phyloP scores from a whole-genome alignment of 2,329 filamentous ascomycete species.

The Diplodia corticola region DNA sequence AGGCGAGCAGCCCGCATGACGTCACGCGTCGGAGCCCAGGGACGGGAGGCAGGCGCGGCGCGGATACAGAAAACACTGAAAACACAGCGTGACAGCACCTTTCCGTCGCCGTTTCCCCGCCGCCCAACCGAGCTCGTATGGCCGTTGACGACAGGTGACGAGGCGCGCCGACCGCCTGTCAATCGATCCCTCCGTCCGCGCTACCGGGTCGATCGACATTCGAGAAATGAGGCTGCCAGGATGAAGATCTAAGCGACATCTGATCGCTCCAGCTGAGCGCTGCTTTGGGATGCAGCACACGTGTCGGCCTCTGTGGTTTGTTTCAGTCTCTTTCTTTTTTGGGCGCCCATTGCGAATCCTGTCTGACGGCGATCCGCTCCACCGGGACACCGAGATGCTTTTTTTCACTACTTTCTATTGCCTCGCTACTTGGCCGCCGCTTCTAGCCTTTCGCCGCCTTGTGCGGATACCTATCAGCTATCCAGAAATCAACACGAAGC shows the following conservation, averaged over 20 bases:
- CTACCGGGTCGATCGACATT: conserved; percentile 4
- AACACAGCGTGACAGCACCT: neutral
- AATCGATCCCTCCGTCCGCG: neutral
- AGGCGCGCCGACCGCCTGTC: neutral
- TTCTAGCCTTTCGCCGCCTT: too few species aligned
- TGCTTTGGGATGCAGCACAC: neutral
- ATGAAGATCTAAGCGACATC: neutral
- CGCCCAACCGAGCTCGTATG: neutral
- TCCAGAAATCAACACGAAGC: too few species aligned
- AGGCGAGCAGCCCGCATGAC: neutral
- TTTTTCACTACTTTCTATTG: too few species aligned
- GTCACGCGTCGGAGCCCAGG: neutral
- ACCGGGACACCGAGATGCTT: too few species aligned
- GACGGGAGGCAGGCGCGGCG: too few species aligned
- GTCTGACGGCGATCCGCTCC: too few species aligned
- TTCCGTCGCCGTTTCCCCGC: neutral
- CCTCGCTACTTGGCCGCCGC: too few species aligned
- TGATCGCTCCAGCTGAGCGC: neutral
- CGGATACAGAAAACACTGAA: too few species aligned
- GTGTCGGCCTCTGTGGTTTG: neutral
- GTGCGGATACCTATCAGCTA: too few species aligned
- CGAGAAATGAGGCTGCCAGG: conserved; percentile 6
- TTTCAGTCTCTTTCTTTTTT: neutral
- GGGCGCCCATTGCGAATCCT: neutral
- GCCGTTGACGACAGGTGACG: neutral